These are phyloP conservation scores for Fusarium domesticum DNA, from an alignment of 2,329 filamentous ascomycete species.

Conservation along the genomic window DNA sequence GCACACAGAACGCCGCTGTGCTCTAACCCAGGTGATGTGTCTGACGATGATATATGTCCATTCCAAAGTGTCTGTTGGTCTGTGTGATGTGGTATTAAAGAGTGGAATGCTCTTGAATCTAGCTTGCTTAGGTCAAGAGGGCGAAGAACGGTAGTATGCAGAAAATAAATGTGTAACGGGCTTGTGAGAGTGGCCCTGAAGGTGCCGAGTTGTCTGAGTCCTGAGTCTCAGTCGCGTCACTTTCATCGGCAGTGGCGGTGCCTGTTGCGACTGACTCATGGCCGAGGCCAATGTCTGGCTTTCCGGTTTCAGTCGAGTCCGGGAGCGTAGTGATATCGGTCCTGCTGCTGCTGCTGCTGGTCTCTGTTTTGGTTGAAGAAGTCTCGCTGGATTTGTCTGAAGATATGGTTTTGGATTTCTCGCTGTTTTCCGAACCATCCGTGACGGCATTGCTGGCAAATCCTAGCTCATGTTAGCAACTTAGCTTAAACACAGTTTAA, in stretches of 20 bases:
- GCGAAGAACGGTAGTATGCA: constrained; percentile 28
- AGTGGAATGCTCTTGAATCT: constrained; percentile 22
- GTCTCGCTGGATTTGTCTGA: background rate
- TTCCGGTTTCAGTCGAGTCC: constrained; percentile 12
- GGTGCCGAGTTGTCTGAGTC: constrained; percentile 21
- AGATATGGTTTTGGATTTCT: constrained; percentile 1
- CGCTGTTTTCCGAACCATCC: constrained; percentile 2
- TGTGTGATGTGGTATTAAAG: constrained; percentile 26
- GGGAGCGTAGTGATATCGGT: constrained; percentile 15
- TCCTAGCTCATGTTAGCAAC: constrained; percentile 17
- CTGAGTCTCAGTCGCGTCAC: constrained; percentile 19
- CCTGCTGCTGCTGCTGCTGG: constrained; percentile 7
- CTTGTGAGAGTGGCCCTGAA: constrained; percentile 14
- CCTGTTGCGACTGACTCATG: constrained; percentile 24
- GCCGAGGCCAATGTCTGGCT: constrained; percentile 22
- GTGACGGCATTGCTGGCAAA: constrained; percentile 22
- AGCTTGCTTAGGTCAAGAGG: constrained; percentile 19
- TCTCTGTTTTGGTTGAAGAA: constrained; percentile 9
- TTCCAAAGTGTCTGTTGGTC: constrained; percentile 9
- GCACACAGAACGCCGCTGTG: constrained; percentile 13
- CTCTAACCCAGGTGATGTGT: constrained; percentile 16
- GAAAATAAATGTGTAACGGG: constrained; percentile 27
- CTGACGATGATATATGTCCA: constrained; percentile 10
- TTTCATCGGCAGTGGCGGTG: constrained; percentile 20
- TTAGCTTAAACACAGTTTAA: fast-evolving